phyloP scores from a whole-genome alignment of 441 rosid genomes.

The Brassica hybrid region DNA sequence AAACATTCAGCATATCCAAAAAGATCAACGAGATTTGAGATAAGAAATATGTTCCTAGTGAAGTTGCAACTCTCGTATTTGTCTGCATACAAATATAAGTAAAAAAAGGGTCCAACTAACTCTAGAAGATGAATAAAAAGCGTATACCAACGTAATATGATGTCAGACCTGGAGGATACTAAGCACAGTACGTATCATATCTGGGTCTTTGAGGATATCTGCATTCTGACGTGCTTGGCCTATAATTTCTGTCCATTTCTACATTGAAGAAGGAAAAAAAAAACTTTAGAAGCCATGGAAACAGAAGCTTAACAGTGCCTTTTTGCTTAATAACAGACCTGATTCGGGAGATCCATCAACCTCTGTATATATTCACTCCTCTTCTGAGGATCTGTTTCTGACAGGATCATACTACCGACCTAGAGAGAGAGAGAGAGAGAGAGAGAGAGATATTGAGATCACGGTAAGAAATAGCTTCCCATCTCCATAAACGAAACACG shows the following conservation, averaged over 20 bases:
- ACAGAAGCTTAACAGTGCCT: not conserved
- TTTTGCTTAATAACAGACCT: constrained; percentile 51
- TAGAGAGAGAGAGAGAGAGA: constrained; percentile 39
- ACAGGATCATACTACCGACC: constrained; percentile 99
- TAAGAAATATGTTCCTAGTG: constrained; percentile 92
- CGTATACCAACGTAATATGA: constrained; percentile 3
- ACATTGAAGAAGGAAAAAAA: constrained; percentile 31
- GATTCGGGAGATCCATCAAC: constrained; percentile 96
- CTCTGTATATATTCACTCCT: constrained; percentile 96
- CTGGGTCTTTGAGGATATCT: constrained; percentile 91
- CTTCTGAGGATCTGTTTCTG: constrained; percentile 96
- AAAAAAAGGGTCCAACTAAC: not conserved
- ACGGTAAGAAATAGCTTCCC: not conserved
- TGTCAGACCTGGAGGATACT: constrained; percentile 89
- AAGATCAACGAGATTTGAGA: constrained; percentile 91
- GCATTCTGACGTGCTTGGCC: constrained; percentile 97
- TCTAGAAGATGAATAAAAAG: not conserved
- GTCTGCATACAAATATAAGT: constrained; percentile 62
- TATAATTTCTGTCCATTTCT: constrained; percentile 99
- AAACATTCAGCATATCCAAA: constrained; percentile 98
- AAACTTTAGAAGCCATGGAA: constrained; percentile 21
- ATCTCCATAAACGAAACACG: not conserved
- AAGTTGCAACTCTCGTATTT: constrained; percentile 95
- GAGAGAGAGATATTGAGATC: not conserved
- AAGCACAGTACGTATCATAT: constrained; percentile 88